Percentiles rank a stretch among this genome's conserved stretches.
Evolutionary conservation across 441 rosid genomes (phyloP).

Genomic region (Pelargonium australe): DNA sequence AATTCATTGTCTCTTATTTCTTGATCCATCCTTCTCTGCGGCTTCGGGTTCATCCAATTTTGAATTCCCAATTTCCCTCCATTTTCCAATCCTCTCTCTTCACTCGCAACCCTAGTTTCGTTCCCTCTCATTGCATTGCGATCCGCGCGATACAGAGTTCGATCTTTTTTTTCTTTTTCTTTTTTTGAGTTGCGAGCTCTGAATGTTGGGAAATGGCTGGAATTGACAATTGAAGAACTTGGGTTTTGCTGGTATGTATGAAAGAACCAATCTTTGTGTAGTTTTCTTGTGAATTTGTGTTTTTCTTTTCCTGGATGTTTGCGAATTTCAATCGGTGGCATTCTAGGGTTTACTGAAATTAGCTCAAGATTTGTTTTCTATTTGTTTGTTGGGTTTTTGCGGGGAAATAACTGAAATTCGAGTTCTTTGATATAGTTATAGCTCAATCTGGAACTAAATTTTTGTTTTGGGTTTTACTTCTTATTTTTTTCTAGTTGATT

Average conservation of each 20-base stretch:
- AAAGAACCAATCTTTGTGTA: background rate
- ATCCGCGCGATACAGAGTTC: background rate
- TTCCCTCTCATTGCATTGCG: background rate
- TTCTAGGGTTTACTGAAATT: background rate
- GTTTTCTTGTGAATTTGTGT: background rate
- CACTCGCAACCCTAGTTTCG: background rate
- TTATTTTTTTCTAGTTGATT: background rate
- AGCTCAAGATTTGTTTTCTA: background rate
- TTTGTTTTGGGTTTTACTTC: background rate
- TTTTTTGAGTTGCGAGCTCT: background rate
- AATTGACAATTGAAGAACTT: background rate
- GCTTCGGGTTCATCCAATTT: background rate
- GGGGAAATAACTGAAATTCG: background rate
- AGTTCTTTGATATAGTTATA: background rate
- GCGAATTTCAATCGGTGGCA: background rate
- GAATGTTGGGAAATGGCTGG: background rate
- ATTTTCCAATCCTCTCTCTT: background rate
- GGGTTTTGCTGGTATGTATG: background rate
- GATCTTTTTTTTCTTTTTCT: background rate
- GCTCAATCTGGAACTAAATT: background rate
- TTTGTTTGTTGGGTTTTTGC: background rate
- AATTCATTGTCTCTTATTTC: background rate
- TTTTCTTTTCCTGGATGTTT: background rate
- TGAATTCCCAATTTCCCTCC: slow-evolving; percentile 1
- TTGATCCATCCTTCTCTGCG: background rate